Conservation (phyloP, 2,329 filamentous ascomycete genomes). For the Fusarium succisae region DNA sequence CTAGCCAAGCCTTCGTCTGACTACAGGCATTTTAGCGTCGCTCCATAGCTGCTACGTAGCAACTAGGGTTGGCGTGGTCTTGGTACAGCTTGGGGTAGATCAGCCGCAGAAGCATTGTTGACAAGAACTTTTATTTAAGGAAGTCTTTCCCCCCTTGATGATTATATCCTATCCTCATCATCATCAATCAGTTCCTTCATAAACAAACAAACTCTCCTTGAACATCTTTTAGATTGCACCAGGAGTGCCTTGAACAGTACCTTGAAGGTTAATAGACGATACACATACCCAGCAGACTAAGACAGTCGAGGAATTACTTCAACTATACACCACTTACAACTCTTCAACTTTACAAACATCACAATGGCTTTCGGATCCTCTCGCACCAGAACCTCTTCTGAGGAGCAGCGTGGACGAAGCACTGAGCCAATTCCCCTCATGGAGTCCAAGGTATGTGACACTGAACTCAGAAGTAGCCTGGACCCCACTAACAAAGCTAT, state of each 20-base stretch:
- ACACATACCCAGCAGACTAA: slow-evolving; percentile 5
- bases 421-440: slow-evolving; percentile 36
- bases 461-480: neutral
- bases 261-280: slow-evolving; percentile 32
- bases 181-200: slow-evolving; percentile 13
- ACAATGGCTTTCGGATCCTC: slow-evolving; percentile 26
- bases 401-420: slow-evolving; percentile 35
- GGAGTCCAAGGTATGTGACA: slow-evolving; percentile 40
- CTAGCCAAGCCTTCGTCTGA: slow-evolving; percentile 35
- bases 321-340: neutral
- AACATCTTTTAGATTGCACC: slow-evolving; percentile 35
- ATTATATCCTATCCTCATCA: neutral
- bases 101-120: neutral
- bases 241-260: slow-evolving; percentile 32
- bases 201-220: slow-evolving; percentile 33
- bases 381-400: slow-evolving; percentile 29
- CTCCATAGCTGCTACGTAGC: slow-evolving; percentile 26
- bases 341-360: neutral
- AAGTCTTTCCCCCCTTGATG: slow-evolving; percentile 12
- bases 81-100: slow-evolving; percentile 16
- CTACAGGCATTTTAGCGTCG: slow-evolving; percentile 28
- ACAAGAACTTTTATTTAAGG: slow-evolving; percentile 30
- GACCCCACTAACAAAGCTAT: slow-evolving; percentile 31
- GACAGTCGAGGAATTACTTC: neutral
- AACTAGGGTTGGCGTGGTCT: slow-evolving; percentile 13